Evolutionary conservation across 2,329 filamentous ascomycete species (phyloP), one percentile per base, ranked within the genome.

Genomic region (Sclerotinia trifoliorum): DNA sequence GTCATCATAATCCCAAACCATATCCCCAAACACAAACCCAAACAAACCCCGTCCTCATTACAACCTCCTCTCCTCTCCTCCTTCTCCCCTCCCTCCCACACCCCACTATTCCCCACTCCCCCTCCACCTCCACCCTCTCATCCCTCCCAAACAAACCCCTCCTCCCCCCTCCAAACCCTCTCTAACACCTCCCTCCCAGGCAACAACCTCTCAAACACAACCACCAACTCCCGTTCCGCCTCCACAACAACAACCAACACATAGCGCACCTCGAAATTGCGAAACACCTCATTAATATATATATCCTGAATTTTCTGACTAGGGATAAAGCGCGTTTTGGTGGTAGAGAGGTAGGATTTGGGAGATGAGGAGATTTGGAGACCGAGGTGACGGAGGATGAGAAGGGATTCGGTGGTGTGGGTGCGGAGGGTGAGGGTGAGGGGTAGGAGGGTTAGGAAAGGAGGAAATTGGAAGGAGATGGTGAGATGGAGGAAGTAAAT

Each of bases 231-330:
- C 66, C 90, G 86, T 80, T 98, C 94, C 2, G 89, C 93, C 74
- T 96, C 91, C 24, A 98, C 93, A 65, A 98, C 90, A 42, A 98
- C 91, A 5, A 92, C 88, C 11, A 99, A 81, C 77, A 97, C 97
- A 77, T 94, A 96, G 52, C 90, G 83, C 48, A 98, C 93, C 80
- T 94, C 92, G 76, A 97, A 96, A 0, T 94, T 94, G 68, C 87
- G 88, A 79, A 98, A 98, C 4, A 94, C 95, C 82, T 99, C 95
- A 78, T 97, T 93, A 63, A 99, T 91, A 66, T 97, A 87, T 68
- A 99, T 90, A 78, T 99, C 95, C 77, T 92, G 92, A 68, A 99
- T 96, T 79, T 92, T 89, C 56, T 90, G 91, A 0, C 94, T 97
- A 0, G 95, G 94, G 69, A 99, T 98, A 78, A 92, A 92, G 62